Evolutionary conservation across 1,284 basidiomycete genomes (phyloP), one percentile per base, ranked within the genome.

Genomic region (Hemileia vastatrix): DNA sequence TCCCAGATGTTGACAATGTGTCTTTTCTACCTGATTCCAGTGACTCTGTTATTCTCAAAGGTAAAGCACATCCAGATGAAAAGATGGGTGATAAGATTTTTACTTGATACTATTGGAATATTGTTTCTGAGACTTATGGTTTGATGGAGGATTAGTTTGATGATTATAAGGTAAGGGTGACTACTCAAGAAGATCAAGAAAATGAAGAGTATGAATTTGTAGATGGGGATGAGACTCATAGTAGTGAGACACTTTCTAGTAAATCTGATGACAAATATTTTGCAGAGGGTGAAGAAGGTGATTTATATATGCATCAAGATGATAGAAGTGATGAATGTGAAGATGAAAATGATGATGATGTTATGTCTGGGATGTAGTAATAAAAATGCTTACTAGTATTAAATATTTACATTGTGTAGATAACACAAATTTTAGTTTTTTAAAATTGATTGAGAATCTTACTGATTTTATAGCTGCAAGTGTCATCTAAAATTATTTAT

Each of bases 51-150:
- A 2, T 4, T 1, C 57, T 48, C 6, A 50, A 50, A 40, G 8
- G 19, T 40, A 19, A 50, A 47, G 44, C 24, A 11, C 58, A 60
- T 19, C 58, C 58, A 1, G 58, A 60, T 19, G 43, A 60, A 45
- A 60, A 60, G 15, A 36, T 60, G 1, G 27, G 13, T 1, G 24
- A 54, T 27, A 6, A 6, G 6, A 45, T 36, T 3, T 60, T 60
- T 51, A 60, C 32, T 24, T 3, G 24, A n/a, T 53, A 60, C 24
- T 60, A 53, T 40, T 54, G 48, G 23, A 32, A 60, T 2, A 33
- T 32, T 8, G 4, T 60, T 9, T 43, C 33, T 9, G 23, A 58
- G 21, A 47, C 57, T 4, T 58, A 58, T 50, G 57, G 57, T 5
- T 45, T 58, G 4, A 31, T 57, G 15, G 48, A 13, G 19, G 55